Evolutionary conservation across 306 rosid genomes (phyloP).

Genomic region (Pachyrhizus erosus): DNA sequence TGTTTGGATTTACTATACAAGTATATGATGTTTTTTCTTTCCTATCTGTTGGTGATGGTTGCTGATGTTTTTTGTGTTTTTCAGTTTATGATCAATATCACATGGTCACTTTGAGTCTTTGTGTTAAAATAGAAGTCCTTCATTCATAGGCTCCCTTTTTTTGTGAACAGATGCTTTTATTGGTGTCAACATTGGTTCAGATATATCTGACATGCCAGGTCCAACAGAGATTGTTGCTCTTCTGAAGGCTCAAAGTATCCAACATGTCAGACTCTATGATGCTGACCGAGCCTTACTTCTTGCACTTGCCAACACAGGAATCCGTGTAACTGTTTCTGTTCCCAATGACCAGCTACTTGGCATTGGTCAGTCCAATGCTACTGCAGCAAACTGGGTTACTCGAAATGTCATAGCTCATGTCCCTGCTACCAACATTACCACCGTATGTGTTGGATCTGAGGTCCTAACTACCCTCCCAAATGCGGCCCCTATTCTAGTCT

Average conservation of each 20-base stretch:
- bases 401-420: constrained; percentile 88
- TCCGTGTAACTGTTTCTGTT: constrained; percentile 75
- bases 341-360: constrained; percentile 93
- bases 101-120: constrained; percentile 1
- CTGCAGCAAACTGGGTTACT: constrained; percentile 93
- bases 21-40: not conserved
- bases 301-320: constrained; percentile 87
- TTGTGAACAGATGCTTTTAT: constrained; percentile 70
- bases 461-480: constrained; percentile 81
- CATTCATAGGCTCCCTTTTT: not conserved
- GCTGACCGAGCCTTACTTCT: constrained; percentile 79
- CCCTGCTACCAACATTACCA: constrained; percentile 90
- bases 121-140: constrained; percentile 6
- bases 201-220: constrained; percentile 86
- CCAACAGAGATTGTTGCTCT: constrained; percentile 82
- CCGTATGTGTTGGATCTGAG: constrained; percentile 90
- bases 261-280: constrained; percentile 80
- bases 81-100: not conserved
- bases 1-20: not conserved
- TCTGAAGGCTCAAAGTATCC: constrained; percentile 84
- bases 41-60: constrained; percentile 30
- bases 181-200: constrained; percentile 89
- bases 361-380: constrained; percentile 94
- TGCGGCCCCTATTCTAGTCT: constrained; percentile 86
- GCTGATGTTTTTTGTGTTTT: not conserved